phyloP scores from a whole-genome alignment of 345 rosid genomes.

The Citrus unshiu region DNA sequence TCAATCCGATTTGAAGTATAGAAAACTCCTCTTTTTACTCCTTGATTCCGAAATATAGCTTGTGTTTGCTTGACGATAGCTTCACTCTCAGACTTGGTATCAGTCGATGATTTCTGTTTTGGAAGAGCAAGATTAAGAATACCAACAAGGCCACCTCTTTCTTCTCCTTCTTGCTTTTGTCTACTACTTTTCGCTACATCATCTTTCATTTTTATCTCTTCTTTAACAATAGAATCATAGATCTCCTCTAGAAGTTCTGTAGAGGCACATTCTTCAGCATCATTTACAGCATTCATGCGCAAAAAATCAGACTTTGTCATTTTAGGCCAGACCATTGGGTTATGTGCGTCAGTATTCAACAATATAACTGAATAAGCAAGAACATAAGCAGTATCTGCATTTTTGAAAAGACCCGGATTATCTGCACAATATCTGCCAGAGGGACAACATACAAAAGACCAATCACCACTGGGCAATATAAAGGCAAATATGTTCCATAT shows the following conservation, averaged over 20 bases:
- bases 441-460: constrained; percentile 17
- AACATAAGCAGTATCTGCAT: constrained; percentile 99
- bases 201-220: constrained; percentile 94
- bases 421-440: constrained; percentile 90
- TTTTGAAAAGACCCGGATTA: constrained; percentile 89
- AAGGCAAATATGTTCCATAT: neutral
- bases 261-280: constrained; percentile 80
- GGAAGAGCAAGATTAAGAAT: constrained; percentile 91
- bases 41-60: constrained; percentile 82
- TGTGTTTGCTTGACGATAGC: constrained; percentile 88
- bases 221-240: constrained; percentile 90
- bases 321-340: constrained; percentile 95
- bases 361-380: constrained; percentile 99
- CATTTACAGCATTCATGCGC: constrained; percentile 77
- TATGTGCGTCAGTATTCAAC: constrained; percentile 97
- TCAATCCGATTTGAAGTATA: constrained; percentile 72
- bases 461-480: constrained; percentile 16
- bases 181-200: constrained; percentile 59
- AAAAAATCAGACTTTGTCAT: constrained; percentile 93
- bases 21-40: constrained; percentile 85
- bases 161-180: constrained; percentile 81
- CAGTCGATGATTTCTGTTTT: constrained; percentile 58
- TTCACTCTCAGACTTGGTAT: constrained; percentile 82
- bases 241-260: constrained; percentile 83
- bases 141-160: constrained; percentile 81